Evolutionary conservation across 2,329 filamentous ascomycete species (phyloP).

Genomic region (Exophiala sp.): DNA sequence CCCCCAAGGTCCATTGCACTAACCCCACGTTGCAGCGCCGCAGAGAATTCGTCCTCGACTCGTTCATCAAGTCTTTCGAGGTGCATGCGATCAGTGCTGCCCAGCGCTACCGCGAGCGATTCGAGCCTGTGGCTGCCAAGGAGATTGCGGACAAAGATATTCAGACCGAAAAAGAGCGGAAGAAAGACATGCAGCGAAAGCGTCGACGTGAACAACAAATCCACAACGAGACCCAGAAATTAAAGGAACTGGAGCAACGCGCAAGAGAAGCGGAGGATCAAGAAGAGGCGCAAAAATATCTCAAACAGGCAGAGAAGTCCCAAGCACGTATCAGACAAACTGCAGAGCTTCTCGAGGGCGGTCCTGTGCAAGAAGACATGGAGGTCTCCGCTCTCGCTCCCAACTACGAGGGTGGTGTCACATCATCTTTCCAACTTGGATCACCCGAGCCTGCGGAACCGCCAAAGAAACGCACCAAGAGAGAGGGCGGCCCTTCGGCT

Average conservation of each 20-base stretch:
- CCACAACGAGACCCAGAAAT: slow-evolving; percentile 79
- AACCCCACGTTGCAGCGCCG: slow-evolving; percentile 46
- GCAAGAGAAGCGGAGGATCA: slow-evolving; percentile 76
- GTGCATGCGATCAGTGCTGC: slow-evolving; percentile 66
- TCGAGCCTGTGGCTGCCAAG: slow-evolving; percentile 73
- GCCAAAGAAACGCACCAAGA: slow-evolving; percentile 51
- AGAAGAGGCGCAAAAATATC: slow-evolving; percentile 69
- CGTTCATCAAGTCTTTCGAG: slow-evolving; percentile 55
- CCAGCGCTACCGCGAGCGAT: slow-evolving; percentile 66
- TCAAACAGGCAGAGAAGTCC: slow-evolving; percentile 80
- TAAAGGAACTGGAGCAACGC: slow-evolving; percentile 69
- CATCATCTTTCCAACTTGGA: slow-evolving; percentile 73
- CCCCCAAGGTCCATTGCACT: slow-evolving; percentile 11
- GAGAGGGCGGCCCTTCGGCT: slow-evolving; percentile 43
- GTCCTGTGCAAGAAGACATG: slow-evolving; percentile 62
- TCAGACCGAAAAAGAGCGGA: slow-evolving; percentile 93
- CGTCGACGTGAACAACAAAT: slow-evolving; percentile 89
- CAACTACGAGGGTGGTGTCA: slow-evolving; percentile 76
- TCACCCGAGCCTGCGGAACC: slow-evolving; percentile 46
- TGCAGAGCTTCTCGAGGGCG: slow-evolving; percentile 76
- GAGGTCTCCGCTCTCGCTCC: slow-evolving; percentile 67
- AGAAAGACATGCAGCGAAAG: slow-evolving; percentile 99
- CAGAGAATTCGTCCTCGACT: slow-evolving; percentile 51
- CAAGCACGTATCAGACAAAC: slow-evolving; percentile 91
- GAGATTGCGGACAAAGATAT: slow-evolving; percentile 87